Evolutionary conservation across 805 yeast genomes (phyloP).

Genomic region (Teunomyces atbi): DNA sequence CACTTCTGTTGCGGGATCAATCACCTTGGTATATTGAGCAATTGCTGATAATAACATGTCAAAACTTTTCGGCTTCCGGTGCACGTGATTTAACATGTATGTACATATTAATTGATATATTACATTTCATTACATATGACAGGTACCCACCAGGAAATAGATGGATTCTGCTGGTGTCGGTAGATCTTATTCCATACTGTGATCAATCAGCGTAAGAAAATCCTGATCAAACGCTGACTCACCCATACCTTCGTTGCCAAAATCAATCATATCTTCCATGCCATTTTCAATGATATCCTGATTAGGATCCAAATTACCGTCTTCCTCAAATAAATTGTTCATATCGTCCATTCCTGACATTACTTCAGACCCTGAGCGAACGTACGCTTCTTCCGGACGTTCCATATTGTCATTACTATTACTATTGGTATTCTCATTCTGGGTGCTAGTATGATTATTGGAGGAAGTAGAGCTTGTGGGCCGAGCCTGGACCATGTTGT

Average conservation of each 20-base stretch:
- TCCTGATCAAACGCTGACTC: constrained; percentile 33
- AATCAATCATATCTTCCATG: constrained; percentile 34
- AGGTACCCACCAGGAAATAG: not conserved
- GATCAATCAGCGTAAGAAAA: constrained; percentile 21
- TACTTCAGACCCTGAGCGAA: not conserved
- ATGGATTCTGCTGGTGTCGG: not conserved
- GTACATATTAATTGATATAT: not conserved
- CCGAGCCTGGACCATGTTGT: not conserved
- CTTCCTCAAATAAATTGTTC: constrained; percentile 18
- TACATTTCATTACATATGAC: constrained; percentile 1
- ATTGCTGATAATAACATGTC: not conserved
- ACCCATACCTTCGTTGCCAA: constrained; percentile 29
- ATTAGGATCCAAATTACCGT: constrained; percentile 11
- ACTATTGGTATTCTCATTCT: not conserved
- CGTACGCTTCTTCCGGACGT: not conserved
- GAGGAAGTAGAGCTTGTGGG: not conserved
- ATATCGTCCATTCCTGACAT: constrained; percentile 15
- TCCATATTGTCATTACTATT: constrained; percentile 1
- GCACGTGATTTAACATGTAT: not conserved
- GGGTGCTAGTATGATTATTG: constrained; percentile 1
- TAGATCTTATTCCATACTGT: constrained; percentile 2
- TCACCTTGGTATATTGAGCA: not conserved
- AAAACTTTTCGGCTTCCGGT: not conserved
- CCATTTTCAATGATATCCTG: constrained; percentile 22
- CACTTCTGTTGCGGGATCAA: not conserved